Percentiles rank a stretch among this genome's conserved stretches.
Conservation (phyloP, 2,329 filamentous ascomycete species). For the Calonectria multiphialidica region DNA sequence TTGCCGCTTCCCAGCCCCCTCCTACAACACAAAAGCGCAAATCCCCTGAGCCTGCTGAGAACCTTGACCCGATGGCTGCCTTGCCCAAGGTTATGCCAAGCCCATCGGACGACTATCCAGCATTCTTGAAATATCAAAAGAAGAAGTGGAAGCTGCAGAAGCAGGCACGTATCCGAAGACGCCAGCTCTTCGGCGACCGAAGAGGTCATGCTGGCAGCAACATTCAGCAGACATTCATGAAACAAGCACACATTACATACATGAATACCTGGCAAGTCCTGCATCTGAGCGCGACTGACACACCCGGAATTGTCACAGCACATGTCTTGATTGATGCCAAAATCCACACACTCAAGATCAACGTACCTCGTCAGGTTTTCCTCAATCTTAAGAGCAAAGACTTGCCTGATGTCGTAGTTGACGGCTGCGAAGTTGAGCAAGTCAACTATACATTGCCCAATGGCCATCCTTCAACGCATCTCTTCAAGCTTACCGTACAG, state of each 20-base stretch:
- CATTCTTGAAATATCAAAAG: constrained; percentile 94
- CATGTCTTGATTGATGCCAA: constrained; percentile 95
- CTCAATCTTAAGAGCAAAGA: constrained; percentile 91
- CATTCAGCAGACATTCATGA: constrained; percentile 82
- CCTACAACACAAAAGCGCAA: constrained; percentile 75
- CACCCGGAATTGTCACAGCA: constrained; percentile 86
- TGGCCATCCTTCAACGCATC: constrained; percentile 90
- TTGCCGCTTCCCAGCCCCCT: constrained; percentile 67
- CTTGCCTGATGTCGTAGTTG: constrained; percentile 88
- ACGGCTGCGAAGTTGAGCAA: constrained; percentile 90
- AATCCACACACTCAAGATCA: constrained; percentile 88
- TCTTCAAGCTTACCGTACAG: constrained; percentile 93
- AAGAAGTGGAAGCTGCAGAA: constrained; percentile 99
- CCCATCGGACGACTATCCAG: constrained; percentile 87
- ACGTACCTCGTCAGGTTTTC: constrained; percentile 90
- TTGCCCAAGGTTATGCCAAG: constrained; percentile 88
- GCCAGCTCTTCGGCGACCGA: constrained; percentile 93
- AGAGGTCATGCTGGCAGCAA: constrained; percentile 64
- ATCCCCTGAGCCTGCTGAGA: constrained; percentile 75
- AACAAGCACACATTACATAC: constrained; percentile 91
- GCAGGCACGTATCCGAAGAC: constrained; percentile 84
- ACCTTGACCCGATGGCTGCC: constrained; percentile 82
- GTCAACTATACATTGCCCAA: constrained; percentile 95
- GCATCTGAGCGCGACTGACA: constrained; percentile 85
- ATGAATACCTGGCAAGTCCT: constrained; percentile 96